phyloP scores from a whole-genome alignment of 495 filamentous ascomycete genomes.

The Glarea lozoyensis region DNA sequence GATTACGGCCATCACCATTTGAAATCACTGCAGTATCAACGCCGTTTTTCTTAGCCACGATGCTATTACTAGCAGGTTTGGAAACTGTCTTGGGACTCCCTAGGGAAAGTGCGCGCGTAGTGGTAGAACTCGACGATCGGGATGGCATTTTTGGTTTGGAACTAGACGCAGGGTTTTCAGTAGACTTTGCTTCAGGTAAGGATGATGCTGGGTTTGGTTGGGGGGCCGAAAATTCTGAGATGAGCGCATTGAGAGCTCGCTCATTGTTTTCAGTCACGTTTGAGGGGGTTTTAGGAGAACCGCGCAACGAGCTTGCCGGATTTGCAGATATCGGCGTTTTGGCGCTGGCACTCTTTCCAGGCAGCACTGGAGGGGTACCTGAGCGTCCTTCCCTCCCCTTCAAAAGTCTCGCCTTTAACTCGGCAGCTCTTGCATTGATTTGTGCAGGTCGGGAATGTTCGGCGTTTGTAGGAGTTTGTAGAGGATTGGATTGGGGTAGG shows the following conservation, averaged over 20 bases:
- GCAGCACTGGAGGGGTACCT: constrained; percentile 12
- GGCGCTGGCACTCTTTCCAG: constrained; percentile 10
- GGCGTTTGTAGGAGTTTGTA: constrained; percentile 1
- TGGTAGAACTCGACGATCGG: not conserved
- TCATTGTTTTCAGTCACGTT: constrained; percentile 8
- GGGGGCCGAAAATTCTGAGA: constrained; percentile 15
- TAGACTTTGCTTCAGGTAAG: no score
- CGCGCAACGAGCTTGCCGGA: constrained; percentile 4
- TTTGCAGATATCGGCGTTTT: constrained; percentile 1
- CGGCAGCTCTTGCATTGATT: constrained; percentile 18
- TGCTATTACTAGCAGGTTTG: constrained; percentile 8
- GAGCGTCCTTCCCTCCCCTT: constrained; percentile 12
- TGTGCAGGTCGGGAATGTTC: constrained; percentile 7
- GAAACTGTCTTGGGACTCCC: constrained; percentile 16
- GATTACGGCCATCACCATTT: constrained; percentile 1
- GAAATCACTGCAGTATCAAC: constrained; percentile 1
- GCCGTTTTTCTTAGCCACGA: not conserved
- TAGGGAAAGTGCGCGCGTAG: constrained; percentile 16
- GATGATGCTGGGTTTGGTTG: no score
- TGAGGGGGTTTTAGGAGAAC: constrained; percentile 7
- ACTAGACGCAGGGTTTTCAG: not conserved
- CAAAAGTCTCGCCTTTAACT: constrained; percentile 20
- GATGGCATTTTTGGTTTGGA: not conserved
- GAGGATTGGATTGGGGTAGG: constrained; percentile 5
- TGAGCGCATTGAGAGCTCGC: constrained; percentile 15